These are phyloP conservation scores for Ophiostoma ulmi DNA, from an alignment of 2,329 filamentous ascomycete genomes.

Conservation along the genomic window DNA sequence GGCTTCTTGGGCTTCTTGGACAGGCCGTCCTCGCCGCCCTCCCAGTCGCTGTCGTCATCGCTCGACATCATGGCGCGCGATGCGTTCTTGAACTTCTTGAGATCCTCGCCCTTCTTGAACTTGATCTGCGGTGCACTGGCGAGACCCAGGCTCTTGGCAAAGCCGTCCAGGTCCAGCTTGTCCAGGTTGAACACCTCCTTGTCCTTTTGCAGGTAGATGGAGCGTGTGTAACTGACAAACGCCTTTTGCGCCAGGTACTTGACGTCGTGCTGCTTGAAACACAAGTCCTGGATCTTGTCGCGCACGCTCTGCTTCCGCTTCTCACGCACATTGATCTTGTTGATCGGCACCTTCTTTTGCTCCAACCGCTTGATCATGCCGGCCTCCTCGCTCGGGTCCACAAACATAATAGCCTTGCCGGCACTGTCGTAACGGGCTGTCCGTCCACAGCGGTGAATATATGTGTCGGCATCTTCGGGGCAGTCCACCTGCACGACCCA, in stretches of 20 bases:
- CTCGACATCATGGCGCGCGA: conserved; percentile 62
- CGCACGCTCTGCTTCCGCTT: conserved; percentile 86
- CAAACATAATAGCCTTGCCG: conserved; percentile 81
- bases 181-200: conserved; percentile 86
- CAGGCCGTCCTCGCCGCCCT: conserved; percentile 38
- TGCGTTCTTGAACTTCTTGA: conserved; percentile 82
- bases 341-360: conserved; percentile 83
- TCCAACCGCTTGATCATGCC: conserved; percentile 85
- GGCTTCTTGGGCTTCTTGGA: conserved; percentile 53
- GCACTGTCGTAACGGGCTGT: conserved; percentile 90
- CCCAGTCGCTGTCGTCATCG: conserved; percentile 53
- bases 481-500: conserved; percentile 99
- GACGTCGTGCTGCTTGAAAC: conserved; percentile 87
- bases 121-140: conserved; percentile 90
- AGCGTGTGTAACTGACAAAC: conserved; percentile 84
- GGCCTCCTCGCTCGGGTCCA: conserved; percentile 85
- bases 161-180: conserved; percentile 78
- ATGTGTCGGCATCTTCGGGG: conserved; percentile 93
- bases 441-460: conserved; percentile 91
- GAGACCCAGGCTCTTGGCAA: conserved; percentile 76
- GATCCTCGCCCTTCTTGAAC: conserved; percentile 83
- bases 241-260: conserved; percentile 96
- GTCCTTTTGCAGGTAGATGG: conserved; percentile 81
- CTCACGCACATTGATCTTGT: conserved; percentile 77
- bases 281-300: conserved; percentile 85